A percentile compares a stretch with the other conserved stretches of the same genome.
These are phyloP conservation scores for Lepidium aucheri DNA, from an alignment of 345 rosid genomes.

Conservation along the genomic window DNA sequence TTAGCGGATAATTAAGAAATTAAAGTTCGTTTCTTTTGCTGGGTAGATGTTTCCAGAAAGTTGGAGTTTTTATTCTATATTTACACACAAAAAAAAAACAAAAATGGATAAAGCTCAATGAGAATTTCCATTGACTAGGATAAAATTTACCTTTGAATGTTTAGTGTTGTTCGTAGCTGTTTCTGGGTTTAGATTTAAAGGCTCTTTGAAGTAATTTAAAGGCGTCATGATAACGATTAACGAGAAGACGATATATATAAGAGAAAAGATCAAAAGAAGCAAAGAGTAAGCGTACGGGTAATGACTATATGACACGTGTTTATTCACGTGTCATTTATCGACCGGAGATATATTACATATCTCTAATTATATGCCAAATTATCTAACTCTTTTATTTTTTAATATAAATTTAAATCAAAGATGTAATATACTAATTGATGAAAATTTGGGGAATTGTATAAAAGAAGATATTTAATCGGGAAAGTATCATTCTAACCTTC, in stretches of 20 bases:
- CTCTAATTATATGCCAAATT: not conserved
- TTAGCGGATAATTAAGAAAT: not conserved
- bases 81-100: not conserved
- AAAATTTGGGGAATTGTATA: not conserved
- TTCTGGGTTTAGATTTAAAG: not conserved
- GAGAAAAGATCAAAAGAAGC: not conserved
- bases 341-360: not conserved
- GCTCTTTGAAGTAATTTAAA: not conserved
- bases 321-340: not conserved
- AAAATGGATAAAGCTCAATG: not conserved
- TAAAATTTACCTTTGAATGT: conserved; percentile 1
- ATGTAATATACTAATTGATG: not conserved
- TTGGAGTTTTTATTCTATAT: not conserved
- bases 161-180: not conserved
- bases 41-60: not conserved
- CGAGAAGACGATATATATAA: not conserved
- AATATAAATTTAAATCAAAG: not conserved
- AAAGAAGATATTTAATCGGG: too few relatives aligned
- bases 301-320: conserved; percentile 10
- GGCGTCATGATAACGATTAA: too few relatives aligned
- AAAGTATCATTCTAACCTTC: too few relatives aligned
- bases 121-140: not conserved
- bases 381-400: not conserved
- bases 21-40: not conserved
- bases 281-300: conserved; percentile 17